These are phyloP conservation scores for Zygosaccharomyces rouxii DNA, from an alignment of 805 yeast genomes.

Conservation along the genomic window DNA sequence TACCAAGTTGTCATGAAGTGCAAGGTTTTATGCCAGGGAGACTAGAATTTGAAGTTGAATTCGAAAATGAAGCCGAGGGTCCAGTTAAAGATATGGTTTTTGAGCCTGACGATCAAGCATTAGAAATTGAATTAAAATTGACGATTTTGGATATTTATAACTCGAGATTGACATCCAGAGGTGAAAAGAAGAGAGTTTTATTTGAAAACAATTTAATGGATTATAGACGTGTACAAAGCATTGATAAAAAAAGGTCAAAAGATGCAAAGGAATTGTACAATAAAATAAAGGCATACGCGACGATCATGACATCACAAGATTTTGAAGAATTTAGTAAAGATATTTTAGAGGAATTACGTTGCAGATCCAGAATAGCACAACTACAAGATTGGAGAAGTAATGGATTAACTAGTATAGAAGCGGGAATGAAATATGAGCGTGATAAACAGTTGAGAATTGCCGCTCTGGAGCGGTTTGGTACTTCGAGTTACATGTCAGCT, in stretches of 20 bases:
- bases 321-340: constrained; percentile 71
- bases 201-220: constrained; percentile 76
- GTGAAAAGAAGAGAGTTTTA: constrained; percentile 83
- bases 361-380: constrained; percentile 78
- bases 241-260: constrained; percentile 80
- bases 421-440: constrained; percentile 80
- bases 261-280: constrained; percentile 83
- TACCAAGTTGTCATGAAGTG: constrained; percentile 93
- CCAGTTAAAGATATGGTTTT: constrained; percentile 93
- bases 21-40: constrained; percentile 99
- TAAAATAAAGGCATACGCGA: constrained; percentile 72
- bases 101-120: constrained; percentile 85
- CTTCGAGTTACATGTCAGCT: constrained; percentile 25
- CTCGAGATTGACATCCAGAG: constrained; percentile 82
- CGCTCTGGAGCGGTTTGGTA: constrained; percentile 52
- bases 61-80: constrained; percentile 93
- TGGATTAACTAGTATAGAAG: constrained; percentile 81
- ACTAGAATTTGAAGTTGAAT: constrained; percentile 92
- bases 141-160: constrained; percentile 86
- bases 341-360: constrained; percentile 69
- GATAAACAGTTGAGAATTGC: constrained; percentile 70
- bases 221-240: constrained; percentile 72
- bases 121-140: constrained; percentile 85
- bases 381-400: constrained; percentile 89
- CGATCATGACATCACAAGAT: constrained; percentile 76